A percentile compares a stretch with the other conserved stretches of the same genome.
phyloP scores from a whole-genome alignment of 2,329 filamentous ascomycete species.

The Ophiosphaerella korrae region DNA sequence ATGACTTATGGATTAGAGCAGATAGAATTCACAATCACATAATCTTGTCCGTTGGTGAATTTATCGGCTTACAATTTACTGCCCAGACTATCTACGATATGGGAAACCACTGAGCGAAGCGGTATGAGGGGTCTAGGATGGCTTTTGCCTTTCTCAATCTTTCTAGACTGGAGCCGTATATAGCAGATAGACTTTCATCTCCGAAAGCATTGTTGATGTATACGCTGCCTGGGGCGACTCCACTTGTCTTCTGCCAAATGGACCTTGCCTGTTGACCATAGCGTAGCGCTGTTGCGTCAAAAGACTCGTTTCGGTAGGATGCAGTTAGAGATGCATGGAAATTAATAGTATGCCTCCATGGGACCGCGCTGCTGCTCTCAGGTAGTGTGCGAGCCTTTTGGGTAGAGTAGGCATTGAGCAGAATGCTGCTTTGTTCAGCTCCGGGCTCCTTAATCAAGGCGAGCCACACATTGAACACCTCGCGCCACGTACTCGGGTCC shows the following conservation, averaged over 20 bases:
- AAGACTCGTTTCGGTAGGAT: conserved; percentile 43
- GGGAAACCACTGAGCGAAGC: conserved; percentile 11
- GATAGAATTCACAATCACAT: too few species aligned
- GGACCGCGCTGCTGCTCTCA: conserved; percentile 22
- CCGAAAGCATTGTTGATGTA: conserved; percentile 17
- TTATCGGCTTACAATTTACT: too few species aligned
- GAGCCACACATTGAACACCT: conserved; percentile 45
- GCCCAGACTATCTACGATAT: too few species aligned
- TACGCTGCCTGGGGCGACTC: conserved; percentile 1
- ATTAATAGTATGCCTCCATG: conserved; percentile 35
- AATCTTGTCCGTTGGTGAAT: too few species aligned
- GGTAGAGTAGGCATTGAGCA: conserved; percentile 41
- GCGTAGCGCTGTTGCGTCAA: conserved; percentile 39
- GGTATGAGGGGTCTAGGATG: conserved; percentile 11
- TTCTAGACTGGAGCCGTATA: conserved; percentile 10
- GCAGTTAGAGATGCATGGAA: conserved; percentile 43
- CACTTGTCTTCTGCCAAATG: conserved; percentile 5
- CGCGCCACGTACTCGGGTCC: conserved; percentile 41
- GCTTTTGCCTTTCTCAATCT: conserved; percentile 12
- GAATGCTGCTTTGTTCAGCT: conserved; percentile 34
- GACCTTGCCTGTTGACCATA: conserved; percentile 27
- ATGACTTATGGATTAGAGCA: too few species aligned
- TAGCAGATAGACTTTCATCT: conserved; percentile 5
- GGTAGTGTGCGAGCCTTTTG: conserved; percentile 21
- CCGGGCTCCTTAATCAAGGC: conserved; percentile 36